Evolutionary conservation across 129 eudicot species (phyloP).

Genomic region (Rutidosis leptorrhynchoides): DNA sequence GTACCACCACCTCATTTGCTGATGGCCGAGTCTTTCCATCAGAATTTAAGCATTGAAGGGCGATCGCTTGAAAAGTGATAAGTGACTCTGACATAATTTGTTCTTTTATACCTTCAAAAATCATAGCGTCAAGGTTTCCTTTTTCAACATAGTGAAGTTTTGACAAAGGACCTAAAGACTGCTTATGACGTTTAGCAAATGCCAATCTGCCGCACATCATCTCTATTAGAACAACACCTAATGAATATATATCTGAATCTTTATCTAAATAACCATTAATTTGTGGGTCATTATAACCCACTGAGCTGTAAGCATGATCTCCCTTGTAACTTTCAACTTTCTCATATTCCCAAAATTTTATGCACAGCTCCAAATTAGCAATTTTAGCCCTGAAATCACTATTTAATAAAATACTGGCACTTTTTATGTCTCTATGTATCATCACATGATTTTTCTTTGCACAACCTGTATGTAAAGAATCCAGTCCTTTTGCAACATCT

Average conservation of each 20-base stretch:
- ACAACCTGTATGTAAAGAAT: neutral
- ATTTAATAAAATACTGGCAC: too few relatives aligned
- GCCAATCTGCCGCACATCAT: neutral
- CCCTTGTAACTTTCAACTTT: neutral
- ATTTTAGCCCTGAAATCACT: too few relatives aligned
- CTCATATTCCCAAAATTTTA: neutral
- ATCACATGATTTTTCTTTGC: too few relatives aligned
- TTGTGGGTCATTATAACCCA: neutral
- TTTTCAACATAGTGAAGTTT: too few relatives aligned
- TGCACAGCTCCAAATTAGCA: too few relatives aligned
- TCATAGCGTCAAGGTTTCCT: too few relatives aligned
- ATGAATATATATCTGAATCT: neutral
- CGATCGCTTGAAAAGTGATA: neutral
- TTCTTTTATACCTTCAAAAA: neutral
- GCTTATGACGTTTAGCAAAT: too few relatives aligned
- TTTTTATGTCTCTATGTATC: too few relatives aligned
- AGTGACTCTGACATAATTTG: neutral
- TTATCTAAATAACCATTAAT: accelerated
- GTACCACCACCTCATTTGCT: neutral
- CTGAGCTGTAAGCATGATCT: neutral
- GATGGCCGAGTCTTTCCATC: neutral
- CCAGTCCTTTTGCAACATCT: neutral
- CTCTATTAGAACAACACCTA: neutral
- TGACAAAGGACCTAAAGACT: neutral
- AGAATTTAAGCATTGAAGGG: neutral